These are phyloP conservation scores for Triadica sebifera DNA, from an alignment of 345 rosid species.

Conservation along the genomic window DNA sequence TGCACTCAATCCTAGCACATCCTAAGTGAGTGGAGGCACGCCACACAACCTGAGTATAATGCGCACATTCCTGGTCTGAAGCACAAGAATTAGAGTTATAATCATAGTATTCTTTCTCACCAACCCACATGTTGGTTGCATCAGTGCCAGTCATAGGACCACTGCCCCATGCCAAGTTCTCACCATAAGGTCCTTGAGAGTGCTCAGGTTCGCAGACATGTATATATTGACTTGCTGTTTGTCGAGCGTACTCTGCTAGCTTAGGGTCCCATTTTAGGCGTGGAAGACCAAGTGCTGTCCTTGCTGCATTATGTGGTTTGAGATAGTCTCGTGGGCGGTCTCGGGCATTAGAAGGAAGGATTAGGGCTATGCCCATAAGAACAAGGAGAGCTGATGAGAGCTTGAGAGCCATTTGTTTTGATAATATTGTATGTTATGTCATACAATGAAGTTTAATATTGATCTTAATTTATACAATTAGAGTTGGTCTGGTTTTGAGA, in stretches of 20 bases:
- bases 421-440: background rate
- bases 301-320: slow-evolving; percentile 28
- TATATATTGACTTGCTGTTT: slow-evolving; percentile 23
- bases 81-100: slow-evolving; percentile 52
- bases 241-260: slow-evolving; percentile 38
- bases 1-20: slow-evolving; percentile 64
- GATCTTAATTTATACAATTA: too few relatives aligned
- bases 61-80: slow-evolving; percentile 48
- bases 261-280: slow-evolving; percentile 39
- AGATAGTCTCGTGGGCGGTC: slow-evolving; percentile 29
- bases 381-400: background rate
- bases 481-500: too few relatives aligned
- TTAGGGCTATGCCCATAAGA: background rate
- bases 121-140: slow-evolving; percentile 54
- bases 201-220: slow-evolving; percentile 37
- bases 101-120: slow-evolving; percentile 50
- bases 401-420: background rate
- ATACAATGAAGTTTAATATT: too few relatives aligned
- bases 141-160: slow-evolving; percentile 19
- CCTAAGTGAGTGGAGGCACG: slow-evolving; percentile 49
- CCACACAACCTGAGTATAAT: slow-evolving; percentile 79
- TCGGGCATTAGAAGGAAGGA: slow-evolving; percentile 7
- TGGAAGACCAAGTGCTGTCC: slow-evolving; percentile 22
- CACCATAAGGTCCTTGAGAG: slow-evolving; percentile 38
- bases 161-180: slow-evolving; percentile 36